These are phyloP conservation scores for Chamaenerion angustifolium DNA, from an alignment of 345 rosid genomes.

Conservation along the genomic window DNA sequence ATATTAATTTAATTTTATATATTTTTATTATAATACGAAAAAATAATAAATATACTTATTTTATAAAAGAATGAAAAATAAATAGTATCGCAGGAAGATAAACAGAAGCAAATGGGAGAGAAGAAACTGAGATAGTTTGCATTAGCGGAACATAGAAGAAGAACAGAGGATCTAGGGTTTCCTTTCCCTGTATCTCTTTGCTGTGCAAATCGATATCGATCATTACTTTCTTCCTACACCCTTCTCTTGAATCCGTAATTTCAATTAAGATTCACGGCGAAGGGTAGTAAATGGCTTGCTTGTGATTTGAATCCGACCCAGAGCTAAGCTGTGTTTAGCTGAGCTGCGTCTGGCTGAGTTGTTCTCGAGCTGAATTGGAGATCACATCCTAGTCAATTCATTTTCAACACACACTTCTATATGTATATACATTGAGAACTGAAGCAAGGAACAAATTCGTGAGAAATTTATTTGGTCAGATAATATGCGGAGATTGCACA, in stretches of 20 bases:
- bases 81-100: no score
- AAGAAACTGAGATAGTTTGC: no score
- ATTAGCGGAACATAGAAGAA: conserved; percentile 3
- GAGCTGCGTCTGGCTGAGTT: no score
- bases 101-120: no score
- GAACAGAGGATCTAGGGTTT: conserved; percentile 52
- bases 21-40: no score
- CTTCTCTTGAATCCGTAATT: background rate
- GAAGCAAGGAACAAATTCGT: conserved; percentile 12
- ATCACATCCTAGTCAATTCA: conserved; percentile 1
- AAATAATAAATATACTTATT: no score
- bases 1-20: no score
- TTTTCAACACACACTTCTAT: conserved; percentile 1
- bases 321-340: no score
- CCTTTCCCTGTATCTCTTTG: conserved; percentile 32
- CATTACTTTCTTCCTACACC: background rate
- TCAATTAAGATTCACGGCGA: background rate
- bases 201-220: conserved; percentile 3
- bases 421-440: conserved; percentile 11
- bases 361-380: background rate
- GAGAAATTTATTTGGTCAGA: conserved; percentile 15
- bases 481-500: conserved; percentile 61
- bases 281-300: no score
- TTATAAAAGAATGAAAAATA: no score
- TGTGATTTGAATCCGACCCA: no score